phyloP scores from a whole-genome alignment of 768 basidiomycete species.

The Dacryopinax primogenitus region DNA sequence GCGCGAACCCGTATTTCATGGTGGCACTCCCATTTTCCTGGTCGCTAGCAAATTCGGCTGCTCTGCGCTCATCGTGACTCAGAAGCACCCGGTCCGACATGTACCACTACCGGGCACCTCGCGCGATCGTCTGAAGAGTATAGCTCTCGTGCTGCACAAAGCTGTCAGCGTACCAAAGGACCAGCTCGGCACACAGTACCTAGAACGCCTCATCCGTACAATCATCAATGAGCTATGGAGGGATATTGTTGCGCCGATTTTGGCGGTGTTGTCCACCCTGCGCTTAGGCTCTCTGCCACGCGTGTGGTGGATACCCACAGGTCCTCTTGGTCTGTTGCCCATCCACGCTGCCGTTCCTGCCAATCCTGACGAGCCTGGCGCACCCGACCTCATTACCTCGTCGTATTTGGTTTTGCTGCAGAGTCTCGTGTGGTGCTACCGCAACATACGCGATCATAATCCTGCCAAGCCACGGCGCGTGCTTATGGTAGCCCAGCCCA shows the following conservation, averaged over 20 bases:
- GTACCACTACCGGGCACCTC: neutral
- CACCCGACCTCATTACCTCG: too few species aligned
- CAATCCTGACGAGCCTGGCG: too few species aligned
- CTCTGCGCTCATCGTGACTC: neutral
- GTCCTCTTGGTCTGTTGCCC: neutral
- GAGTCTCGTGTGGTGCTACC: too few species aligned
- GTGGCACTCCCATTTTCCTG: constrained; percentile 7
- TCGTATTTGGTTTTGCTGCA: too few species aligned
- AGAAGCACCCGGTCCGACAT: neutral
- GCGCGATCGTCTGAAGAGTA: neutral
- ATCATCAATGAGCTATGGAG: constrained; percentile 5
- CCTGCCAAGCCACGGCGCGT: neutral
- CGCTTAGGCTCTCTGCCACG: neutral
- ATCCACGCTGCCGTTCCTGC: too few species aligned
- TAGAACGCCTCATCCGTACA: neutral
- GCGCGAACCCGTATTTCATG: neutral
- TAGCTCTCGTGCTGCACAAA: neutral
- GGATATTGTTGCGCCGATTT: neutral
- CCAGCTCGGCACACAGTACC: neutral
- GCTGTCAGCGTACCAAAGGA: neutral
- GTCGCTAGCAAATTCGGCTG: neutral
- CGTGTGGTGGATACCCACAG: constrained; percentile 11
- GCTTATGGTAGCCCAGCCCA: constrained; percentile 1
- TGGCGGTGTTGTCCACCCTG: neutral
- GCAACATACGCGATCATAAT: too few species aligned